These are phyloP conservation scores for Otatea glauca DNA, from an alignment of 176 grass and related monocot species.

Conservation along the genomic window DNA sequence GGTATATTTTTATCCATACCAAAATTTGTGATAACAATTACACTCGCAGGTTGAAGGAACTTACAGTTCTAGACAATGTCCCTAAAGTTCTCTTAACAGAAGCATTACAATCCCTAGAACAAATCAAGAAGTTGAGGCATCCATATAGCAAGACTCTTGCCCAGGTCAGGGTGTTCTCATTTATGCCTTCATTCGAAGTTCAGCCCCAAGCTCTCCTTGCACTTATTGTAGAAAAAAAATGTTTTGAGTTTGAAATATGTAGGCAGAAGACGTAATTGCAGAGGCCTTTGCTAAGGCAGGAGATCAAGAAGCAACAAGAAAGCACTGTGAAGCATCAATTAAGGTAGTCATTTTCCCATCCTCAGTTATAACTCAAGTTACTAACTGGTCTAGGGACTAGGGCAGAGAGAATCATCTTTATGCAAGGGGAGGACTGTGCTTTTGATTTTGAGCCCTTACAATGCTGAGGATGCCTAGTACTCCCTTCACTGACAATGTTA, in stretches of 20 bases:
- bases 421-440: background rate
- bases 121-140: conserved; percentile 71
- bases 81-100: conserved; percentile 35
- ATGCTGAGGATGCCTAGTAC: background rate
- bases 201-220: background rate
- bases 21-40: conserved; percentile 20
- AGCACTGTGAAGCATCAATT: conserved; percentile 81
- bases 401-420: background rate
- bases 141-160: conserved; percentile 84
- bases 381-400: background rate
- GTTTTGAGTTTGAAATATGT: conserved; percentile 22
- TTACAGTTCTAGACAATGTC: conserved; percentile 40
- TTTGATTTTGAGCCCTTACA: background rate
- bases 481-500: background rate
- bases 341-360: conserved; percentile 48
- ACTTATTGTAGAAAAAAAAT: conserved; percentile 13
- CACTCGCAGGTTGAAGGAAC: conserved; percentile 63
- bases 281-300: conserved; percentile 71
- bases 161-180: conserved; percentile 59
- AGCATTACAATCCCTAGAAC: conserved; percentile 62
- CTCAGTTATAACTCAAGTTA: background rate
- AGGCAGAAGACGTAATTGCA: conserved; percentile 79
- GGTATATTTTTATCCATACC: conserved; percentile 8
- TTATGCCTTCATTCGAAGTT: conserved; percentile 24
- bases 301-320: conserved; percentile 60